phyloP scores from a whole-genome alignment of 371 early-diverging fungal genomes.

The Lichtheimia hyalospora region DNA sequence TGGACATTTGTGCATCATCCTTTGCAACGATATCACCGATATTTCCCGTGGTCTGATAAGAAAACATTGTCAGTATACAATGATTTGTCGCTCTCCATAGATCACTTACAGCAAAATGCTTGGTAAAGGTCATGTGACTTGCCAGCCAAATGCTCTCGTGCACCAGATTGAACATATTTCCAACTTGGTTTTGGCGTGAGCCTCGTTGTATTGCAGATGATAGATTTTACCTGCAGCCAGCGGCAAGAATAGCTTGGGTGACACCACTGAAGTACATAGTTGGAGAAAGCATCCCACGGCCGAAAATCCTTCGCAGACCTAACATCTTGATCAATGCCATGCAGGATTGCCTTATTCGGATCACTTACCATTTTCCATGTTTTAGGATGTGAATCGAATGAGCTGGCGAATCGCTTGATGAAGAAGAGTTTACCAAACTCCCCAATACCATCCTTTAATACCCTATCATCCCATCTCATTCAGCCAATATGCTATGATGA shows the following conservation, averaged over 20 bases:
- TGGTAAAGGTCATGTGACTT: slow-evolving; percentile 75
- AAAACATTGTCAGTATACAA: not conserved
- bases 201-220: not conserved
- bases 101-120: slow-evolving; percentile 61
- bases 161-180: slow-evolving; percentile 61
- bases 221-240: slow-evolving; percentile 49
- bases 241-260: slow-evolving; percentile 55
- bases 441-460: slow-evolving; percentile 71
- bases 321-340: not conserved
- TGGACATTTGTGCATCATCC: slow-evolving; percentile 74
- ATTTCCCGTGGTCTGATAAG: slow-evolving; percentile 54
- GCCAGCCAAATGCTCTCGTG: slow-evolving; percentile 71
- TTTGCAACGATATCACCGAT: slow-evolving; percentile 75
- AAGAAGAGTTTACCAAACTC: slow-evolving; percentile 76
- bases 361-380: slow-evolving; percentile 69
- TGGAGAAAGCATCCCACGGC: slow-evolving; percentile 60
- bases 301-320: slow-evolving; percentile 54
- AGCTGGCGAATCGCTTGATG: slow-evolving; percentile 67
- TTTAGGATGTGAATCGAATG: slow-evolving; percentile 75
- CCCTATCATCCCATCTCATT: slow-evolving; percentile 26
- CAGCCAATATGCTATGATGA: too few species aligned
- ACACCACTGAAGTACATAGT: slow-evolving; percentile 57
- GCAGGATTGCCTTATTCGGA: not conserved
- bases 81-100: not conserved
- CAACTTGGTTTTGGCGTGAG: slow-evolving; percentile 22